Conservation (phyloP, 1,284 basidiomycete species). For the Austroboletus novae-zelandiae region DNA sequence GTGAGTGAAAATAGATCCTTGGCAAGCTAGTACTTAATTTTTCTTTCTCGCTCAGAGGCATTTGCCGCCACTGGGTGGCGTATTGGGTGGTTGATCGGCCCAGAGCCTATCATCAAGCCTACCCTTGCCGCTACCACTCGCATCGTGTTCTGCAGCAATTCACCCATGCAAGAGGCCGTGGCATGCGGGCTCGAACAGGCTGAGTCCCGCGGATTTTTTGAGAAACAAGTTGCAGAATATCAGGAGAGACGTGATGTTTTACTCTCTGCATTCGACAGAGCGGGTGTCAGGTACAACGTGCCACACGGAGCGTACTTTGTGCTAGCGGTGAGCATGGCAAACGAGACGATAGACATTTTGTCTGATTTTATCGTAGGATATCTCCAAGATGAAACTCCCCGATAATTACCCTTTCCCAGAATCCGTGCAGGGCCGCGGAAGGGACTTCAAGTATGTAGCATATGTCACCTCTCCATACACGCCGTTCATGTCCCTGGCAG, state of each 20-base stretch:
- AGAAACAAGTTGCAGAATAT: constrained; percentile 79
- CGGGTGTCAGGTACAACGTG: constrained; percentile 84
- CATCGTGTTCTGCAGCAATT: constrained; percentile 94
- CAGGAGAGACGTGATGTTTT: constrained; percentile 76
- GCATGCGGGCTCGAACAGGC: constrained; percentile 86
- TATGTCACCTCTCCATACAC: not conserved
- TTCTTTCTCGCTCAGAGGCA: constrained; percentile 59
- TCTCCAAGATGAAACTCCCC: constrained; percentile 79
- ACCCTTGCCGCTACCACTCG: constrained; percentile 89
- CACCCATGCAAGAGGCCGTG: constrained; percentile 88
- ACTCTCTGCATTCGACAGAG: constrained; percentile 73
- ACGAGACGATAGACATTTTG: not conserved
- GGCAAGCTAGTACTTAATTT: not conserved
- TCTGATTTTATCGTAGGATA: constrained; percentile 54
- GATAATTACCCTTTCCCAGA: constrained; percentile 81
- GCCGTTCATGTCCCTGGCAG: constrained; percentile 36
- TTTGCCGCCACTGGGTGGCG: constrained; percentile 99
- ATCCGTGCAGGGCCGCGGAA: constrained; percentile 75
- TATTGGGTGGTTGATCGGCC: constrained; percentile 94
- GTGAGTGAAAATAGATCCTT: constrained; percentile 40
- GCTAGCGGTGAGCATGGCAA: constrained; percentile 58
- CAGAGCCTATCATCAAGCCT: constrained; percentile 79
- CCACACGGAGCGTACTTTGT: constrained; percentile 92
- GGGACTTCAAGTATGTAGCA: constrained; percentile 75
- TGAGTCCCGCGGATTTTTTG: constrained; percentile 73